Evolutionary conservation across 345 rosid genomes (phyloP), one percentile per base, ranked within the genome.

Genomic region (Moricandia moricandioides): DNA sequence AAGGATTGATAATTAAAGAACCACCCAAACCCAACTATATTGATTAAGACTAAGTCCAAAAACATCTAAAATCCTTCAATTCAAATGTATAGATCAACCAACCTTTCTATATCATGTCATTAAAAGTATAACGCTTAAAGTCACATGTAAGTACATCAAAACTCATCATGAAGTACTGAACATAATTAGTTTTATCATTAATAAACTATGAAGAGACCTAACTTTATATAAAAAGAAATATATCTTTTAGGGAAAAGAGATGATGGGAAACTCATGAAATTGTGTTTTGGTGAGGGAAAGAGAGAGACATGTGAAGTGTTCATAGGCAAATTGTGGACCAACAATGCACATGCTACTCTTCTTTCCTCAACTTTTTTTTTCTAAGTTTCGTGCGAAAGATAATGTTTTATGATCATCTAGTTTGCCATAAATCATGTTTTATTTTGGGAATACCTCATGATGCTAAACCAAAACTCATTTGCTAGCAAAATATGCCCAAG

Each of bases 291-390:
- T 51, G 58, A 78, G 72, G 64, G 57, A 72, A 78, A 78, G 77
- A 60, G 71, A 72, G 71, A 72, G 77, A 72, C 77, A 78, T 78
- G 81, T 78, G 81, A 78, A 77, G 72, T 77, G 80, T 77, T 71
- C 81, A 78, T 78, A 78, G 77, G 69, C 69, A 78, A 66, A 59
- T 71, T 78, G 81, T 78, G 81, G 81, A 78, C 81, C 81, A 78
- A 31, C 81, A 51, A 66, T 14, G 73, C 81, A 78, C 81, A 78
- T 78, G 81, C 77, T 66, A 65, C 67, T 59, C 73, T 59, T 78
- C 77, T 78, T 72, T 78, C 64, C 17, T 59, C 69, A 65, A 71
- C 57, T 30, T 56, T 12, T 11, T 76, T 40, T 64, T 64, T 64
- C 67, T 70, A 64, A 77, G 71, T 45, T 65, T 70, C 60, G 54